phyloP scores from a whole-genome alignment of 805 yeast species.

The Sporopachydermia lactativora region DNA sequence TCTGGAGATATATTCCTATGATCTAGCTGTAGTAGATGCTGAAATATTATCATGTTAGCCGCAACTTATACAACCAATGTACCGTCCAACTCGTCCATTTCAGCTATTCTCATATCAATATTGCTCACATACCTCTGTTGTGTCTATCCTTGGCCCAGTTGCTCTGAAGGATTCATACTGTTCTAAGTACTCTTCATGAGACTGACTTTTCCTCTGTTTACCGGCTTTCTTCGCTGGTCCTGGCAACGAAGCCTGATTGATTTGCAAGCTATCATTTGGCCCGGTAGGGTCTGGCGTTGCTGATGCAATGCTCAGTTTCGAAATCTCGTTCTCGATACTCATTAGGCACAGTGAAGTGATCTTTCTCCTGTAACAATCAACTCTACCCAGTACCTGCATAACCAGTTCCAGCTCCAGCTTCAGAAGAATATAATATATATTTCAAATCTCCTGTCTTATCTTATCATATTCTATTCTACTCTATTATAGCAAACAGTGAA shows the following conservation, averaged over 20 bases:
- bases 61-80: neutral
- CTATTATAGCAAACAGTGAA: no score
- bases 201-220: neutral
- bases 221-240: neutral
- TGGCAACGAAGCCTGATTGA: neutral
- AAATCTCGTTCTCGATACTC: no score
- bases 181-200: neutral
- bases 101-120: neutral
- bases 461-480: no score
- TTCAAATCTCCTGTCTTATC: no score
- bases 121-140: neutral
- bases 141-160: neutral
- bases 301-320: no score
- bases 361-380: no score
- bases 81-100: neutral
- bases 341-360: no score
- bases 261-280: no score
- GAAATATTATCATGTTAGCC: neutral
- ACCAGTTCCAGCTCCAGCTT: no score
- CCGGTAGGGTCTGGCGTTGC: no score
- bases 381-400: no score
- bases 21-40: neutral
- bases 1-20: neutral
- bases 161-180: neutral
- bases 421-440: no score